Conservation (phyloP, 805 yeast species). For the Metschnikowia shivogae region DNA sequence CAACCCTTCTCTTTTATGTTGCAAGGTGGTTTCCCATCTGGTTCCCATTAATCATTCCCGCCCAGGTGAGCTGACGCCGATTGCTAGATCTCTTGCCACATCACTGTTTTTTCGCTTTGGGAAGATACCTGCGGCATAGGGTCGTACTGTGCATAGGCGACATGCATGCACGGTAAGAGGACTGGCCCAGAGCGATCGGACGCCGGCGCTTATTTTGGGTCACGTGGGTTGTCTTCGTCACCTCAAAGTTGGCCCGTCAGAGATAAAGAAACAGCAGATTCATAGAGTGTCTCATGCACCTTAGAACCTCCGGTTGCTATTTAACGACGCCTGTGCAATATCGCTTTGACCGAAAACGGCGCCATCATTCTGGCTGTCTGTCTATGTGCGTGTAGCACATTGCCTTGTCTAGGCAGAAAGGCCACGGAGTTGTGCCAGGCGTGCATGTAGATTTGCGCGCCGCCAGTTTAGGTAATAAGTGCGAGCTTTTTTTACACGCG, state of each 20-base stretch:
- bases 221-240: too few relatives aligned
- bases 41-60: not conserved
- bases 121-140: slow-evolving; percentile 1
- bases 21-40: too few relatives aligned
- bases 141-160: not conserved
- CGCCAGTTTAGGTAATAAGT: not conserved
- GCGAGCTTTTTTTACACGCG: not conserved
- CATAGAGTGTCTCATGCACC: too few relatives aligned
- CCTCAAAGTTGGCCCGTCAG: too few relatives aligned
- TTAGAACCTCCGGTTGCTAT: too few relatives aligned
- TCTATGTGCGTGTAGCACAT: not conserved
- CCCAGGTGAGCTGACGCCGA: not conserved
- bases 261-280: too few relatives aligned
- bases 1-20: too few relatives aligned
- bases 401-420: not conserved
- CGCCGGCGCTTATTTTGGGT: not conserved
- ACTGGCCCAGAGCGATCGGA: not conserved
- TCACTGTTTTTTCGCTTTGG: not conserved
- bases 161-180: not conserved
- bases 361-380: too few relatives aligned
- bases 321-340: too few relatives aligned
- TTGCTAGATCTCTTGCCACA: not conserved
- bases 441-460: not conserved
- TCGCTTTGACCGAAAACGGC: too few relatives aligned
- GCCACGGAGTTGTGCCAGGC: not conserved